These are phyloP conservation scores for Botrytis byssoidea DNA, from an alignment of 2,329 filamentous ascomycete genomes.

Conservation along the genomic window DNA sequence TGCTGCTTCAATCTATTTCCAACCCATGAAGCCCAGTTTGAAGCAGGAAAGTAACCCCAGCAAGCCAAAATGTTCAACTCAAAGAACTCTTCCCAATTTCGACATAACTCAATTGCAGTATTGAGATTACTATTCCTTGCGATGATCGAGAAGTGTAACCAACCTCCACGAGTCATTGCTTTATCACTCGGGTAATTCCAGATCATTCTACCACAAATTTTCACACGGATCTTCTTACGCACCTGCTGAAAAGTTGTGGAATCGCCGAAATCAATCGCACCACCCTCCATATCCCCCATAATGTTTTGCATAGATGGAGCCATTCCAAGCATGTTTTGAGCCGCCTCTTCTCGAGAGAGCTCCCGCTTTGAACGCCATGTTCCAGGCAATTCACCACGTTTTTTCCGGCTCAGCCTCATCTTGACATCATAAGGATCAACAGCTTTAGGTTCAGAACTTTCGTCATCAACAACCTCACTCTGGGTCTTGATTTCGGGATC, in stretches of 20 bases:
- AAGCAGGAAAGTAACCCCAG: conserved; percentile 49
- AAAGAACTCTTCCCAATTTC: conserved; percentile 52
- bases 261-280: conserved; percentile 39
- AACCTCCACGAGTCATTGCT: conserved; percentile 48
- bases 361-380: conserved; percentile 30
- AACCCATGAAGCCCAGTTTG: conserved; percentile 46
- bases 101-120: conserved; percentile 48
- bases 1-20: conserved; percentile 43
- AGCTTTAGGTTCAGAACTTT: neutral
- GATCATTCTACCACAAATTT: conserved; percentile 49
- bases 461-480: neutral
- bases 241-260: conserved; percentile 39
- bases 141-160: conserved; percentile 52
- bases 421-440: conserved; percentile 19
- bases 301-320: conserved; percentile 36
- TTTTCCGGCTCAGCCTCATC: neutral
- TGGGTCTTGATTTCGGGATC: conserved; percentile 37
- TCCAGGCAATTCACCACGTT: conserved; percentile 31
- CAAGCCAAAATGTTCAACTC: conserved; percentile 47
- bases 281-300: conserved; percentile 27
- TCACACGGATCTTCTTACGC: conserved; percentile 43
- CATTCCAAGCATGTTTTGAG: conserved; percentile 30
- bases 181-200: conserved; percentile 51
- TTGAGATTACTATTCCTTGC: conserved; percentile 48
- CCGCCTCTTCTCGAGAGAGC: conserved; percentile 28